Base-by-base conservation (phyloP, 257 asterid species). In the Gynochthodes officinalis region DNA sequence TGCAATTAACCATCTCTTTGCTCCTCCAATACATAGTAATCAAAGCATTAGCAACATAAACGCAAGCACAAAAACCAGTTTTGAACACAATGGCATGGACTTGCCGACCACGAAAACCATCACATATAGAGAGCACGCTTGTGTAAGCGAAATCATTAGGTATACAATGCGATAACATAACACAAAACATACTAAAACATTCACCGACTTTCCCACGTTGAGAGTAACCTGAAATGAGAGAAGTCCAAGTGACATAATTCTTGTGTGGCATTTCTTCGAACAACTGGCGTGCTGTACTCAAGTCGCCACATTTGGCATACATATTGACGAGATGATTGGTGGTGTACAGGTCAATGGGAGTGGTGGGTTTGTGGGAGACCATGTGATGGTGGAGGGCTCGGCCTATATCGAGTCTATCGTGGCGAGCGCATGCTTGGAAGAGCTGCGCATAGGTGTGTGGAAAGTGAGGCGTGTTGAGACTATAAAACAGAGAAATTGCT, bases 91-190 rank as follows among this genome's bases (percentile, higher is more conserved):
- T 75, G 18, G 83, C 84, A 23, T 93, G 98, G 48, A 86, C 86
- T 84, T 93, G 97, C 78, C 69, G 53, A 19, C 98, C 98, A 18
- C 79, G 83, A n/a, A 54, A 32, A 75, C 78, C 70, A 76, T 86
- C 91, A 69, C 97, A 93, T 7, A 75, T 84, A 10, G 97, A 87
- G 11, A 93, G 75, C 70, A 93, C 73, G 66, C 96, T 86, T 1
- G 96, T 72, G 63, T 88, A 93, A 19, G 92, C 85, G 73, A 89
- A 93, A 76, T 93, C 97, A 46, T 83, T 93, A 57, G 98, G 98
- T 46, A 68, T 79, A 63, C 18, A 62, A 78, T 79, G 84, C 61
- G 77, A 43, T 27, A 89, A 72, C 94, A 89, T 84, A 11, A 74
- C 68, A 32, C 81, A 73, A 64, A 88, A 86, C 70, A 89, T 70